These are phyloP conservation scores for Mortierella sp. DNA, from an alignment of 371 early-diverging fungal genomes.

Conservation along the genomic window DNA sequence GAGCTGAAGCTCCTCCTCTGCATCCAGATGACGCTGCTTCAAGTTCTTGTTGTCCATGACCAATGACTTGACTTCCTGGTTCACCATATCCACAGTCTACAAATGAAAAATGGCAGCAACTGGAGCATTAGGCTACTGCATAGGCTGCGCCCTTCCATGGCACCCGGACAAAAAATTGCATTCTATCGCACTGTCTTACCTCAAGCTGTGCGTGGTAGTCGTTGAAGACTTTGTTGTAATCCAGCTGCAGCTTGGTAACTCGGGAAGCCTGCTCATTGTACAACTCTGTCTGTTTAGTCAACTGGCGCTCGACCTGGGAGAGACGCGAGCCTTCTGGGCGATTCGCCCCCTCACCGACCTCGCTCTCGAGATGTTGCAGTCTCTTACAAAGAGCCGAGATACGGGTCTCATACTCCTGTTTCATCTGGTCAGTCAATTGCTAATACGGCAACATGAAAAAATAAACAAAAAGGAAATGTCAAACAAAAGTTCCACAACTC, in stretches of 20 bases:
- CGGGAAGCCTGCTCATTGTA: slow-evolving; percentile 33
- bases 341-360: slow-evolving; percentile 42
- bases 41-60: slow-evolving; percentile 78
- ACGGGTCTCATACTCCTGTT: slow-evolving; percentile 74
- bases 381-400: slow-evolving; percentile 65
- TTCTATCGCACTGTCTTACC: slow-evolving; percentile 55
- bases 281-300: slow-evolving; percentile 47
- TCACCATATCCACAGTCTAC: slow-evolving; percentile 80
- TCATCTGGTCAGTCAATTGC: slow-evolving; percentile 43
- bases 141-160: background rate
- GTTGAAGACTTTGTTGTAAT: slow-evolving; percentile 61
- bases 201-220: slow-evolving; percentile 82
- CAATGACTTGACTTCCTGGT: slow-evolving; percentile 79
- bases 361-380: slow-evolving; percentile 55
- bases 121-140: background rate
- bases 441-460: background rate
- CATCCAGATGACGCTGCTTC: slow-evolving; percentile 60
- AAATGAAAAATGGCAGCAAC: background rate
- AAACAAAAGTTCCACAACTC: background rate
- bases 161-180: background rate
- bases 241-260: slow-evolving; percentile 63
- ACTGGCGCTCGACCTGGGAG: slow-evolving; percentile 49
- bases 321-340: slow-evolving; percentile 54
- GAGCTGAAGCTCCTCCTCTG: slow-evolving; percentile 51
- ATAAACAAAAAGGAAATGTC: background rate